Evolutionary conservation across 2,329 filamentous ascomycete genomes (phyloP).

Genomic region (Penicillium sp.): DNA sequence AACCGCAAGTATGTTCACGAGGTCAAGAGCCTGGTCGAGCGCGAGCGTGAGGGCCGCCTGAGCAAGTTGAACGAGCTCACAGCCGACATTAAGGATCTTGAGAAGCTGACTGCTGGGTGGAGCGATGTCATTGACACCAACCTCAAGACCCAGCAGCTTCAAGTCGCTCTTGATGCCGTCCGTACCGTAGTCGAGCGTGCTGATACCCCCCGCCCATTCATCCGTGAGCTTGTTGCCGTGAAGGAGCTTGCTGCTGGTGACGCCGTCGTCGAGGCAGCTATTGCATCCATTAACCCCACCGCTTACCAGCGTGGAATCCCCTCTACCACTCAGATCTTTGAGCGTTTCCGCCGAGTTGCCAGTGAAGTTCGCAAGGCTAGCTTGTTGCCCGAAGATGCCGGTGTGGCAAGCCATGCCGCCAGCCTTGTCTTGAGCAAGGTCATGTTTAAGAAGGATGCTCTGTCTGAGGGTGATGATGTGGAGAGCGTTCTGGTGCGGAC

Average conservation of each 20-base stretch:
- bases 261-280: slow-evolving; percentile 84
- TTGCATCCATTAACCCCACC: slow-evolving; percentile 90
- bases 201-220: slow-evolving; percentile 75
- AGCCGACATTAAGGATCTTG: slow-evolving; percentile 74
- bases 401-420: slow-evolving; percentile 89
- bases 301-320: slow-evolving; percentile 92
- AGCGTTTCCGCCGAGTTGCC: slow-evolving; percentile 92
- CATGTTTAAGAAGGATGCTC: slow-evolving; percentile 90
- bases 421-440: slow-evolving; percentile 88
- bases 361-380: slow-evolving; percentile 91
- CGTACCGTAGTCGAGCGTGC: slow-evolving; percentile 76
- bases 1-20: slow-evolving; percentile 80
- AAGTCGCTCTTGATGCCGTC: slow-evolving; percentile 92
- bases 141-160: slow-evolving; percentile 90
- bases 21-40: slow-evolving; percentile 78
- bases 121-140: slow-evolving; percentile 87
- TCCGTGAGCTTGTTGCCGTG: slow-evolving; percentile 87
- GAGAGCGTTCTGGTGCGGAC: slow-evolving; percentile 90
- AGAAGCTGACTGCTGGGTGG: slow-evolving; percentile 84
- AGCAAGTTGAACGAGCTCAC: slow-evolving; percentile 81
- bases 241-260: slow-evolving; percentile 87
- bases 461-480: slow-evolving; percentile 81
- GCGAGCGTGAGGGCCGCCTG: slow-evolving; percentile 81
- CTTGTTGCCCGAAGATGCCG: slow-evolving; percentile 87
- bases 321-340: slow-evolving; percentile 79